Evolutionary conservation across 805 yeast genomes (phyloP).

Genomic region (Cyberlindnera mycetangii): DNA sequence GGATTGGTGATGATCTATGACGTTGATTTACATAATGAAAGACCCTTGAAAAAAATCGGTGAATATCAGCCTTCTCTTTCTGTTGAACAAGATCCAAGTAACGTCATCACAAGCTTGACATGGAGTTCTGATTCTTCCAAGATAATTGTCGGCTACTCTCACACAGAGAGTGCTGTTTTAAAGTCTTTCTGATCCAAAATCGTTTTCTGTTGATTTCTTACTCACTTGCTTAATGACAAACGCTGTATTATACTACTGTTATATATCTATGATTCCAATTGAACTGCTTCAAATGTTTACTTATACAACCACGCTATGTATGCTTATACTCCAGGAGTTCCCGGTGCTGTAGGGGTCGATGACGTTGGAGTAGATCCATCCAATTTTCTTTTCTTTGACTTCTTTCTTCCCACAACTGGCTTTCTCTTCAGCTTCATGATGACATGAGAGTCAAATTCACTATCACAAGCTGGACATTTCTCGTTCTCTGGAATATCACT

Average conservation of each 20-base stretch:
- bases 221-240: background rate
- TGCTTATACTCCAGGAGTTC: constrained; percentile 1
- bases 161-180: constrained; percentile 27
- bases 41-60: constrained; percentile 18
- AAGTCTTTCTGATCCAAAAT: background rate
- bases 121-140: constrained; percentile 32
- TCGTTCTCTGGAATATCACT: constrained; percentile 65
- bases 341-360: background rate
- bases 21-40: constrained; percentile 23
- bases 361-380: constrained; percentile 14
- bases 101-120: constrained; percentile 32
- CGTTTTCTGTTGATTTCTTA: background rate
- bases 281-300: too few relatives aligned
- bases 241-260: background rate
- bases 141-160: constrained; percentile 33
- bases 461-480: constrained; percentile 84
- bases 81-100: constrained; percentile 14
- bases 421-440: constrained; percentile 54
- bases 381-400: constrained; percentile 35
- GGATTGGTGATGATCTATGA: constrained; percentile 59
- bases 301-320: too few relatives aligned
- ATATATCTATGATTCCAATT: too few relatives aligned
- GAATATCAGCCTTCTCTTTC: constrained; percentile 27
- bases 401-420: constrained; percentile 49
- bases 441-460: constrained; percentile 65